phyloP scores from a whole-genome alignment of 1,139 yeast species.

The Candida gigantensis region DNA sequence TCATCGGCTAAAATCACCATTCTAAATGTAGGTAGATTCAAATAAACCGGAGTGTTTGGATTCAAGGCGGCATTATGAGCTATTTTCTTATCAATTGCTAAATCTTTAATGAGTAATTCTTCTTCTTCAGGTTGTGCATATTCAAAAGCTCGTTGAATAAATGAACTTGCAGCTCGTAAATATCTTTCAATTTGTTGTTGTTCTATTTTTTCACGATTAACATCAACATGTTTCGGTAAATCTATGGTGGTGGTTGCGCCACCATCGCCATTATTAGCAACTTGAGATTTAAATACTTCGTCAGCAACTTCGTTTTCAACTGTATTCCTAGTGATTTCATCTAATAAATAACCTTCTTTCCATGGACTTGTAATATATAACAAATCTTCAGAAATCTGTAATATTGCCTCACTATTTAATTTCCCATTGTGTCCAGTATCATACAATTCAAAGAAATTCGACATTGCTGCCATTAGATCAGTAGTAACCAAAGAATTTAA shows the following conservation, averaged over 20 bases:
- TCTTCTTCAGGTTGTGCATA: slow-evolving; percentile 73
- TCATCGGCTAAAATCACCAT: slow-evolving; percentile 96
- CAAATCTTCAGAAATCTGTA: slow-evolving; percentile 84
- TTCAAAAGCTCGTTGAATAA: slow-evolving; percentile 85
- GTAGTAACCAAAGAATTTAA: slow-evolving; percentile 66
- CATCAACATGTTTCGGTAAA: slow-evolving; percentile 58
- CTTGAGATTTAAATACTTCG: slow-evolving; percentile 42
- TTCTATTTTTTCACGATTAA: slow-evolving; percentile 63
- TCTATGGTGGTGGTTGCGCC: slow-evolving; percentile 44
- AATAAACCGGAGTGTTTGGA: slow-evolving; percentile 72
- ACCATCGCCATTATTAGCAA: slow-evolving; percentile 21
- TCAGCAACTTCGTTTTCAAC: slow-evolving; percentile 70
- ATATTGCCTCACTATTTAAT: slow-evolving; percentile 75
- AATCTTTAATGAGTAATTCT: slow-evolving; percentile 43
- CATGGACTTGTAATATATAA: slow-evolving; percentile 81
- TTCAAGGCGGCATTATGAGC: slow-evolving; percentile 76
- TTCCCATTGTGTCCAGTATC: slow-evolving; percentile 62
- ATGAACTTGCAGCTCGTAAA: slow-evolving; percentile 81
- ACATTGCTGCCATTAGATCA: slow-evolving; percentile 77
- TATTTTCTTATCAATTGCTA: slow-evolving; percentile 39
- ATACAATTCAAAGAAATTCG: slow-evolving; percentile 77
- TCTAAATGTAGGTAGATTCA: slow-evolving; percentile 86
- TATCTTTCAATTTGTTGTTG: slow-evolving; percentile 79
- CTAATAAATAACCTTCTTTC: slow-evolving; percentile 67
- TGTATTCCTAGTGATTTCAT: slow-evolving; percentile 57